Evolutionary conservation across 2,329 filamentous ascomycete species (phyloP).

Genomic region (Aureobasidium sp.): DNA sequence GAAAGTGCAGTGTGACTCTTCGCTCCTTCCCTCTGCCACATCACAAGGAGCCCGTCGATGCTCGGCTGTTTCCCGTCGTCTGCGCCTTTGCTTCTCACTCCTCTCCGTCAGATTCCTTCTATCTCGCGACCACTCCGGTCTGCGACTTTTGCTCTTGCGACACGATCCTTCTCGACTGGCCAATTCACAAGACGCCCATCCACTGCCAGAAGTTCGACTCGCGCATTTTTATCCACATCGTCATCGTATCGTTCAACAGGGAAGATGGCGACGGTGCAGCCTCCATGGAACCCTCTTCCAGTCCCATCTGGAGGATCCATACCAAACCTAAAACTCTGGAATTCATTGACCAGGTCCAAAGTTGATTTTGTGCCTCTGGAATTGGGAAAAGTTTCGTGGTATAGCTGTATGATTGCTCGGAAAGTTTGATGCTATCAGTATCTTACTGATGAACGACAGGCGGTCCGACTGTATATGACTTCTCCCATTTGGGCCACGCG

Average conservation of each 20-base stretch:
- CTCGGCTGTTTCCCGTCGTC: neutral
- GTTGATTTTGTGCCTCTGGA: constrained; percentile 68
- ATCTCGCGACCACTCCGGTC: neutral
- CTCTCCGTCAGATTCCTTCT: neutral
- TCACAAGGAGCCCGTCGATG: constrained; percentile 1
- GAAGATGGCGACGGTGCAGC: constrained; percentile 16
- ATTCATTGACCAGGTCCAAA: constrained; percentile 68
- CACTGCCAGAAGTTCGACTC: neutral
- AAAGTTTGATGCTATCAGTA: neutral
- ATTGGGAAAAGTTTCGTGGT: constrained; percentile 68
- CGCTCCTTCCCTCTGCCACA: neutral
- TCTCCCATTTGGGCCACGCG: neutral
- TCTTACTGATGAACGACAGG: neutral
- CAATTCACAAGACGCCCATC: neutral
- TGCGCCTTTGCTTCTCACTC: neutral
- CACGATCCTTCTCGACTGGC: neutral
- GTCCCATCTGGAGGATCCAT: constrained; percentile 29
- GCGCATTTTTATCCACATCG: constrained; percentile 13
- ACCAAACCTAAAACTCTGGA: constrained; percentile 60
- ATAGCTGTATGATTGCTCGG: constrained; percentile 52
- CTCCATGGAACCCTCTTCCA: constrained; percentile 29
- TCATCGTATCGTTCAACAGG: constrained; percentile 15
- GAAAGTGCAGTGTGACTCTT: neutral
- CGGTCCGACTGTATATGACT: neutral
- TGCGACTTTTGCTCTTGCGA: neutral